phyloP scores from a whole-genome alignment of 768 basidiomycete genomes.

The Hortiboletus flavorubellus region DNA sequence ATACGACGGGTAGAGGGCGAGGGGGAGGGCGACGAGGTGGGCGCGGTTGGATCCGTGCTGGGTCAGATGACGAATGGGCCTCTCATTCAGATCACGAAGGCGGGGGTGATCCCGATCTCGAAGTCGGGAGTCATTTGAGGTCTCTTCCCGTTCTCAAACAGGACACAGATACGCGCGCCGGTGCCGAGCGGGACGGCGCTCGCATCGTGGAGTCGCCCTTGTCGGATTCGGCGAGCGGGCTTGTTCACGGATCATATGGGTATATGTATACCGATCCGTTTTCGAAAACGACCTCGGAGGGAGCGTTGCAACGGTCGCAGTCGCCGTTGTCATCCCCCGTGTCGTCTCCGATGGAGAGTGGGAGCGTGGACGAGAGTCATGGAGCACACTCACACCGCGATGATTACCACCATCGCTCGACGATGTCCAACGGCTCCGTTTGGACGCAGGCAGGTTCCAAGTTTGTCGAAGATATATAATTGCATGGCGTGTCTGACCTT shows the following conservation, averaged over 20 bases:
- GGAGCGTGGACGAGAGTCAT: conserved; percentile 10
- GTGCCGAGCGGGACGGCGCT: background rate
- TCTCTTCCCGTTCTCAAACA: background rate
- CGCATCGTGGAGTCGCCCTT: conserved; percentile 26
- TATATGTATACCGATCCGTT: conserved; percentile 23
- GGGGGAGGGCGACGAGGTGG: conserved; percentile 20
- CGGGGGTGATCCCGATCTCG: background rate
- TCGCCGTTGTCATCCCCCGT: conserved; percentile 28
- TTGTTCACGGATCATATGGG: background rate
- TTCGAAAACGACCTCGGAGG: conserved; percentile 12
- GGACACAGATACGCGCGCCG: background rate
- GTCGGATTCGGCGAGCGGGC: conserved; percentile 21
- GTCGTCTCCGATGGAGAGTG: conserved; percentile 21
- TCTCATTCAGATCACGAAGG: conserved; percentile 24
- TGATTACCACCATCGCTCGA: conserved; percentile 21
- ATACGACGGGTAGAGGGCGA: conserved; percentile 2
- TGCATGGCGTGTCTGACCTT: background rate
- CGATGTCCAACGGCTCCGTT: conserved; percentile 27
- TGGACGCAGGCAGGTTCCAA: conserved; percentile 48
- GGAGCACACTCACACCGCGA: conserved; percentile 4
- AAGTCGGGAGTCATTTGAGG: background rate
- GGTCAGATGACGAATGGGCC: conserved; percentile 49
- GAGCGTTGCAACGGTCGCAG: conserved; percentile 21
- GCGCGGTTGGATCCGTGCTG: conserved; percentile 51
- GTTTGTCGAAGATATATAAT: conserved; percentile 41